A percentile compares a stretch with the other conserved stretches of the same genome.
Conservation (phyloP, 768 basidiomycete genomes). For the Termitomyces sp. region DNA sequence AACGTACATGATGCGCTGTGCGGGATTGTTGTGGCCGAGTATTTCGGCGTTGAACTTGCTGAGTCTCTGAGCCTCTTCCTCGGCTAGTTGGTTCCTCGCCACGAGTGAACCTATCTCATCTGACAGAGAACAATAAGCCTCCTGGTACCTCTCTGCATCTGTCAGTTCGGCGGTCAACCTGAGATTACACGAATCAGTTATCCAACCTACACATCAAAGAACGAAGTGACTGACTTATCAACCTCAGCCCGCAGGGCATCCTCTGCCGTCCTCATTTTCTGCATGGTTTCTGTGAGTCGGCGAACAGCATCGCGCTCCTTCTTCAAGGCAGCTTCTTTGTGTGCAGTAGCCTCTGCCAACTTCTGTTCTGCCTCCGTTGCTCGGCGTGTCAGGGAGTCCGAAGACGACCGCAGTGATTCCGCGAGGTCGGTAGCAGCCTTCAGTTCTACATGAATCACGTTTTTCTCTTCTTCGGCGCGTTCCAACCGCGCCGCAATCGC, state of each 20-base stretch:
- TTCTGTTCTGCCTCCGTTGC: conserved; percentile 20
- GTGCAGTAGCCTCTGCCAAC: conserved; percentile 17
- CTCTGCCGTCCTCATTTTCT: conserved; percentile 59
- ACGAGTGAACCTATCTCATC: conserved; percentile 61
- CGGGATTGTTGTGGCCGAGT: conserved; percentile 76
- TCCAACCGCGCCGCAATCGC: conserved; percentile 37
- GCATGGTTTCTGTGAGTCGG: conserved; percentile 42
- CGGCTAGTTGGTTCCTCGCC: conserved; percentile 68
- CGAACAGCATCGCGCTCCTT: conserved; percentile 42
- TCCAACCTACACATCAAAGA: not conserved
- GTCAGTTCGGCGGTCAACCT: conserved; percentile 46
- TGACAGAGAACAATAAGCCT: conserved; percentile 60
- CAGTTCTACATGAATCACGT: conserved; percentile 11
- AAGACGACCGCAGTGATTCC: conserved; percentile 15
- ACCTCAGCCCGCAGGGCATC: conserved; percentile 64
- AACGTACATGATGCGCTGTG: conserved; percentile 82
- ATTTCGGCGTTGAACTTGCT: conserved; percentile 84
- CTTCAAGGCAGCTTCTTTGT: conserved; percentile 30
- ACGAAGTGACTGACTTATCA: conserved; percentile 45
- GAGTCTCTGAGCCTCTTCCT: conserved; percentile 72
- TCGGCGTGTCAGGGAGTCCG: conserved; percentile 15
- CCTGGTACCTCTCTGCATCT: conserved; percentile 59
- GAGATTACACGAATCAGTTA: not conserved
- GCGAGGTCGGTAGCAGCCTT: conserved; percentile 16
- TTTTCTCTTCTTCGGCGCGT: conserved; percentile 30